A percentile compares a stretch with the other conserved stretches of the same genome.
These are phyloP conservation scores for Begonia fuchsioides DNA, from an alignment of 306 rosid species.

Conservation along the genomic window DNA sequence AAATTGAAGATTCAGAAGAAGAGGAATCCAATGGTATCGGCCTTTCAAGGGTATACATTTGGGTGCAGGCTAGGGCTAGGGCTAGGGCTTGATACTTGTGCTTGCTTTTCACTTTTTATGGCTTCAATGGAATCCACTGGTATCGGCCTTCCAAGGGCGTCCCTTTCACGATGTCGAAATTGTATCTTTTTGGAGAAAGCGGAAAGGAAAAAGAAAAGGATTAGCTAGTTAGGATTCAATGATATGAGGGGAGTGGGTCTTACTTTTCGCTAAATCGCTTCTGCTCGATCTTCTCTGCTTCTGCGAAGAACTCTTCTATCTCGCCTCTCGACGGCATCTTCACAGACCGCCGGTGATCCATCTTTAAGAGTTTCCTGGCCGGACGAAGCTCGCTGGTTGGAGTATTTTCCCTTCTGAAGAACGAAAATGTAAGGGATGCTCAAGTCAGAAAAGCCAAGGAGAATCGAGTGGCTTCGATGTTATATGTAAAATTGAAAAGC, in stretches of 20 bases:
- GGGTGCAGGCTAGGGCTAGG: background rate
- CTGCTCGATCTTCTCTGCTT: background rate
- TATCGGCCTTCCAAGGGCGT: conserved; percentile 1
- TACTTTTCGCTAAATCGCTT: conserved; percentile 1
- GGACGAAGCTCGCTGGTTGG: background rate
- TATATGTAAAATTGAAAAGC: too few relatives aligned
- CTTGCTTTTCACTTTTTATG: background rate
- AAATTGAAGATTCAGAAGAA: background rate
- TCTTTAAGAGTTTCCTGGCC: background rate
- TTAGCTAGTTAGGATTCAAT: too few relatives aligned
- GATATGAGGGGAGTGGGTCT: background rate
- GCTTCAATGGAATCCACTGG: background rate
- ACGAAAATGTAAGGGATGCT: background rate
- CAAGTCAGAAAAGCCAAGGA: background rate
- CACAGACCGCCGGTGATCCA: background rate
- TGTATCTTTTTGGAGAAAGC: background rate
- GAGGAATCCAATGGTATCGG: background rate
- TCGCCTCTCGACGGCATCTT: background rate
- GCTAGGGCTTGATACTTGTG: background rate
- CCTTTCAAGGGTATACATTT: too few relatives aligned
- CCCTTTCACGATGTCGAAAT: conserved; percentile 1
- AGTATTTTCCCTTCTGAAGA: background rate
- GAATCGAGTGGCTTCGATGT: too few relatives aligned
- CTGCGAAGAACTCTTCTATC: conserved; percentile 1
- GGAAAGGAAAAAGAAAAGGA: background rate